Evolutionary conservation across 2,329 filamentous ascomycete species (phyloP).

Genomic region (Ophiostoma quercus): DNA sequence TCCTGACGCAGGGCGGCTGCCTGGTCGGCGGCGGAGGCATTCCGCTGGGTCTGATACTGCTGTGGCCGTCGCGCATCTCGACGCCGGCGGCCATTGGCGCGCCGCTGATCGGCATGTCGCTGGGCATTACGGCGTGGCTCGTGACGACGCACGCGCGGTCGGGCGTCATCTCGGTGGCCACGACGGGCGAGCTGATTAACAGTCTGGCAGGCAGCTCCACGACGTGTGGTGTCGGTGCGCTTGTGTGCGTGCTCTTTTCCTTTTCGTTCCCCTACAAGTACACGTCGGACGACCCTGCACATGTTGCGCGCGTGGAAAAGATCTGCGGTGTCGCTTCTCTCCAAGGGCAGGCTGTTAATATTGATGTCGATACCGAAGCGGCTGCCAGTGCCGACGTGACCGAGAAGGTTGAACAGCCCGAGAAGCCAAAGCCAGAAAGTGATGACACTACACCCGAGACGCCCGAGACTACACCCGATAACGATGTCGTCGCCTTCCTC

Average conservation of each 20-base stretch:
- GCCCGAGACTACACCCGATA: constrained; percentile 33
- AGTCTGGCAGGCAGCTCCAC: constrained; percentile 38
- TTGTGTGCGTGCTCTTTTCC: constrained; percentile 31
- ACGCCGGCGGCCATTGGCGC: constrained; percentile 35
- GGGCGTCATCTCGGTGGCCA: constrained; percentile 35
- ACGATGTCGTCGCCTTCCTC: constrained; percentile 41
- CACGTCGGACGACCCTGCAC: not conserved
- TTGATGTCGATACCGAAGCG: not conserved
- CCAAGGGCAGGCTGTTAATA: not conserved
- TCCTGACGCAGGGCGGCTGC: constrained; percentile 38
- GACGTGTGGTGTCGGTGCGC: constrained; percentile 36
- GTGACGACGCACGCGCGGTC: constrained; percentile 35
- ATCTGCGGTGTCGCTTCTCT: not conserved
- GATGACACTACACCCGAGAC: not conserved
- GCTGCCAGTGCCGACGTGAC: not conserved
- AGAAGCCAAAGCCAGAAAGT: not conserved
- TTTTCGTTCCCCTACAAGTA: not conserved
- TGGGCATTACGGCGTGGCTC: constrained; percentile 38
- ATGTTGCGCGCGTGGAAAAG: not conserved
- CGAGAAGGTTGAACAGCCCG: not conserved
- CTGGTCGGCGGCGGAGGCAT: constrained; percentile 39
- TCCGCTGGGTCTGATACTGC: constrained; percentile 36
- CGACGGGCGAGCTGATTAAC: constrained; percentile 36
- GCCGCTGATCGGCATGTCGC: constrained; percentile 35
- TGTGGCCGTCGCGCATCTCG: constrained; percentile 37